Base-by-base conservation (phyloP, 495 filamentous ascomycete genomes). In the Daldinia childiae region DNA sequence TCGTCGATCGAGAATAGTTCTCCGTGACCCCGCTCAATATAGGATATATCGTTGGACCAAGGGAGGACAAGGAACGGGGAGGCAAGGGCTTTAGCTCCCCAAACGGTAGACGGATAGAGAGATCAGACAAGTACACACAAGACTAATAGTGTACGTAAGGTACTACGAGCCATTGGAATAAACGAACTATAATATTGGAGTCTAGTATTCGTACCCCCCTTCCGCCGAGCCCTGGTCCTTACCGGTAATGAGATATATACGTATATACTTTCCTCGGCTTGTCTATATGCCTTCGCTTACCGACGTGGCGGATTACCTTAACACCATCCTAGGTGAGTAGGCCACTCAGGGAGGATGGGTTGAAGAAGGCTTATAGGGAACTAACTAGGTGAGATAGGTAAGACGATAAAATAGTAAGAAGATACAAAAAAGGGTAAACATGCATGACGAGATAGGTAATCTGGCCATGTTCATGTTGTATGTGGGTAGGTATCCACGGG, bases 21-120 rank as follows among this genome's bases (percentile, higher is more conserved):
- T 75, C 72, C 59, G 74, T 76, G 81, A 79, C 84, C 82, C 82
- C 80, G 82, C 82, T 81, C 71, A 74, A 75, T 64, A 68, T 73
- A 68, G 61, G 54, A 60, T 45, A 60, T 68, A 61, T 58, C 39
- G 64, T 69, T 68, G 69, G 73, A 72, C 70, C 72, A 80, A 68
- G 79, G 58, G 56, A 66, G 66, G 74, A 77, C 41, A 32, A n/a
- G 58, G 27, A 26, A 19, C 8, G 71, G 79, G 72, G 58, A 73
- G 71, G 71, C 66, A 69, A 73, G 71, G 66, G 65, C 57, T 68
- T 43, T 55, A 62, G 48, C 30, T 69, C 58, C 61, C 36, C 43
- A 50, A 36, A 66, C 30, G 41, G 27, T 45, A 67, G 51, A 63
- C 36, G n/a, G 36, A 26, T 27, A 63, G 26, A 59, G 26, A 58